Base-by-base conservation (phyloP, 208 protist genomes). In the Strigomonas culicis region DNA sequence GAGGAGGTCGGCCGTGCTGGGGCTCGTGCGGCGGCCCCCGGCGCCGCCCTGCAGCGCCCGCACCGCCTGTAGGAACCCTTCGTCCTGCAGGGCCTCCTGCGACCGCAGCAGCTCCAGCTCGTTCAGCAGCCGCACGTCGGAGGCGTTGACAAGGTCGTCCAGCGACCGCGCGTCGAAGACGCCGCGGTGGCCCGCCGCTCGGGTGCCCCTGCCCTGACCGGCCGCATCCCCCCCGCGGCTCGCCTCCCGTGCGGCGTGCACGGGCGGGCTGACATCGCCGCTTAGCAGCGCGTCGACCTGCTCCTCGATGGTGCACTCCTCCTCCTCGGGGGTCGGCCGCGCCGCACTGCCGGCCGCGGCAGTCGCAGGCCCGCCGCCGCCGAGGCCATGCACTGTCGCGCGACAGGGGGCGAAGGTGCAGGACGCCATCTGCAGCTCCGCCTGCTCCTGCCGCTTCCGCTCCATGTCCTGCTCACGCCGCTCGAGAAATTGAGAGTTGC, bases 61-160 rank as follows among this genome's bases (percentile, higher is more conserved):
- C 34, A 39, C 34, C 10, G 34, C 34, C 10, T 10, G 34, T 13
- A 39, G 34, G 10, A 39, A 39, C 7, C 34, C 34, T 10, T 39
- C 34, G 34, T 39, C 34, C 34, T 39, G 34, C 4, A 39, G 10
- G 10, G 34, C 34, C 34, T 39, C 70, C 15, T 62, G 57, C 31
- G 59, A 64, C 24, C 85, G 86, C 36, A 93, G 74, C 36, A 89
- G 59, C 68, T 85, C 79, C 31, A 93, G 68, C 67, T 93, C 87
- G 41, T 83, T 86, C 55, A 73, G 68, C 31, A 90, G 63, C 10
- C 87, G 78, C 36, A 84, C 75, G 57, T 88, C 79, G 1, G 86
- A 71, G 2, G 77, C 79, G 6, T 69, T 67, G 24, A 75, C 80
- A n/a, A 90, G 58, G 28, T 74, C 36, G 58, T 89, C 73, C 19